A percentile compares a stretch with the other conserved stretches of the same genome.
phyloP scores from a whole-genome alignment of 2,329 filamentous ascomycete genomes.

The Neonectria punicea region DNA sequence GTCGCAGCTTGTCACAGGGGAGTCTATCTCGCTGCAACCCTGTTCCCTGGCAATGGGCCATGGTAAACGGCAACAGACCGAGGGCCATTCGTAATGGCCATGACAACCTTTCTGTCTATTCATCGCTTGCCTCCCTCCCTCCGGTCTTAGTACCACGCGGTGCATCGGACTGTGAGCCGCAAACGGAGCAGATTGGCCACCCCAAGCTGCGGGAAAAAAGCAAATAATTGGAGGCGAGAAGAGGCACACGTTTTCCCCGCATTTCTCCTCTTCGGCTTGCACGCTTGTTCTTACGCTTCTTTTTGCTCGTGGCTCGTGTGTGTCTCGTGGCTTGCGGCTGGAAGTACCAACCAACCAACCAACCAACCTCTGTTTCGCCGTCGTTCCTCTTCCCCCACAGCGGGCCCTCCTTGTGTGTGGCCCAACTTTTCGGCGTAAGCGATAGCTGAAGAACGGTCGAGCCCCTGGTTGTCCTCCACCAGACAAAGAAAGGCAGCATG shows the following conservation, averaged over 20 bases:
- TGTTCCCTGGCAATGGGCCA: not conserved
- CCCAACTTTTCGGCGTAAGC: conserved; percentile 28
- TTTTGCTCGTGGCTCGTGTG: not conserved
- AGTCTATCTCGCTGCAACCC: conserved; percentile 1
- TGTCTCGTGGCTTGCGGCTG: not conserved
- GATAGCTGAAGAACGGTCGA: conserved; percentile 25
- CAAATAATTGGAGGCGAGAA: not conserved
- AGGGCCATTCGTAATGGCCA: conserved; percentile 19
- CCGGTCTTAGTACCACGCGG: conserved; percentile 8
- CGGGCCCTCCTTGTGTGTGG: conserved; percentile 20
- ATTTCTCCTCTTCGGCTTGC: conserved; percentile 3
- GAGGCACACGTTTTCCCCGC: conserved; percentile 23
- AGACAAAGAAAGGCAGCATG: not conserved
- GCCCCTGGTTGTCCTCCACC: not conserved
- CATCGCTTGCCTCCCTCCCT: not conserved
- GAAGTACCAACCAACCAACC: not conserved
- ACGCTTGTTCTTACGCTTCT: not conserved
- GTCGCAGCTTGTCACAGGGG: conserved; percentile 4
- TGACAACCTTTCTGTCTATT: not conserved
- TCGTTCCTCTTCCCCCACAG: conserved; percentile 25
- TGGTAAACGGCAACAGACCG: not conserved
- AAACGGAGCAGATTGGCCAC: conserved; percentile 19
- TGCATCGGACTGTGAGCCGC: conserved; percentile 17
- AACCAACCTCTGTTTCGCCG: not conserved
- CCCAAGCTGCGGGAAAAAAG: not conserved